Conservation (phyloP, 1,284 basidiomycete species). For the Puccinia brachypodii region DNA sequence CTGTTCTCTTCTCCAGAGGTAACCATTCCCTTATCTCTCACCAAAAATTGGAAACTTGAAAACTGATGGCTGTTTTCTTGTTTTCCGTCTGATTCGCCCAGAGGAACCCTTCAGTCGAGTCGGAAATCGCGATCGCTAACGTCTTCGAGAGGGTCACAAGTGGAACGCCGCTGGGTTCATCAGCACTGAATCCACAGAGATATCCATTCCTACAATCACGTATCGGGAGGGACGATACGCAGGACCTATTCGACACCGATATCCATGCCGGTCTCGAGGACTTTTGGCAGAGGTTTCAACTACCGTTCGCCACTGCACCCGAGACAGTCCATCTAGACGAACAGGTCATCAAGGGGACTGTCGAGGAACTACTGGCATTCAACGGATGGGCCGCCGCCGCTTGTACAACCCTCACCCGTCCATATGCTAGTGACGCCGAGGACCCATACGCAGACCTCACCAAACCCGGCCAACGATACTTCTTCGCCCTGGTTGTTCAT, state of each 20-base stretch:
- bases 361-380: constrained; percentile 83
- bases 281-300: constrained; percentile 86
- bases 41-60: not conserved
- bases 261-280: constrained; percentile 75
- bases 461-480: constrained; percentile 79
- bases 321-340: constrained; percentile 83
- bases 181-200: constrained; percentile 77
- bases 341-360: constrained; percentile 77
- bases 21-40: not conserved
- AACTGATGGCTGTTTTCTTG: not conserved
- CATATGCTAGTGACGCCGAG: constrained; percentile 83
- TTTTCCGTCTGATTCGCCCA: constrained; percentile 42
- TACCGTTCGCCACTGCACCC: constrained; percentile 66
- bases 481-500: constrained; percentile 86
- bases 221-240: constrained; percentile 62
- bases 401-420: constrained; percentile 82
- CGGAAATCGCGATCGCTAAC: constrained; percentile 55
- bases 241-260: constrained; percentile 74
- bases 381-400: constrained; percentile 99
- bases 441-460: constrained; percentile 83
- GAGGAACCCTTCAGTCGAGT: constrained; percentile 51
- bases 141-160: constrained; percentile 80
- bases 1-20: constrained; percentile 37
- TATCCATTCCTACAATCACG: constrained; percentile 81
- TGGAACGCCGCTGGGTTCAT: constrained; percentile 63